Conservation (phyloP, 2,329 filamentous ascomycete genomes). For the Xylariaceae sp. region DNA sequence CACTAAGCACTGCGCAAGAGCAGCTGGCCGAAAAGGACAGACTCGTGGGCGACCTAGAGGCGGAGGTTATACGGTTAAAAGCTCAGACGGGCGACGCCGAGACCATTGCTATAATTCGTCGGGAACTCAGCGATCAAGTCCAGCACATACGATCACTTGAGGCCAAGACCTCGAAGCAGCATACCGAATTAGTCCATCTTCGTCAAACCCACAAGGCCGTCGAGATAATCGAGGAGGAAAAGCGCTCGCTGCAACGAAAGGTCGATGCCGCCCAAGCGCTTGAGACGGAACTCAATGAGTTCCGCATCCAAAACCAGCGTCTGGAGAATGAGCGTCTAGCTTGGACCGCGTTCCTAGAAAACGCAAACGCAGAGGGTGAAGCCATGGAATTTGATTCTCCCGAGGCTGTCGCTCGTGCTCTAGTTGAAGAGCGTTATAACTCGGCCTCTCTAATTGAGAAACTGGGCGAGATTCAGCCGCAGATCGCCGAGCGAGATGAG, state of each 20-base stretch:
- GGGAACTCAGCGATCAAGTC: conserved; percentile 86
- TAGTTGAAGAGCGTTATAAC: conserved; percentile 77
- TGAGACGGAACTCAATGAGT: conserved; percentile 72
- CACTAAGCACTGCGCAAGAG: conserved; percentile 59
- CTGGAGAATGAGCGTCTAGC: conserved; percentile 83
- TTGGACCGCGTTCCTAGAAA: conserved; percentile 82
- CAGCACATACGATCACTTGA: conserved; percentile 86
- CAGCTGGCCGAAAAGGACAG: conserved; percentile 65
- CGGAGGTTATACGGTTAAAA: conserved; percentile 77
- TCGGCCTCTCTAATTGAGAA: conserved; percentile 75
- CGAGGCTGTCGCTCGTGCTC: conserved; percentile 77
- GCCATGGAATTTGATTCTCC: conserved; percentile 78
- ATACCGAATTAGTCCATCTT: conserved; percentile 73
- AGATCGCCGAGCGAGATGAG: conserved; percentile 71
- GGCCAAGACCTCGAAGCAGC: conserved; percentile 72
- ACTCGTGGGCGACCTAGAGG: conserved; percentile 70
- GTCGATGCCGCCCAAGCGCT: conserved; percentile 70
- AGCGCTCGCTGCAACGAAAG: conserved; percentile 73
- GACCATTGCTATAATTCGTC: conserved; percentile 77
- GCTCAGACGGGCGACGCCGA: conserved; percentile 84
- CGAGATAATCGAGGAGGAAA: conserved; percentile 93
- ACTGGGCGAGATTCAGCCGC: conserved; percentile 72
- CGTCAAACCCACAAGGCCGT: conserved; percentile 81
- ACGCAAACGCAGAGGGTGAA: conserved; percentile 56
- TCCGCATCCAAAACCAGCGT: conserved; percentile 75